Conservation (phyloP, 1,139 yeast species). For the Blastobotrys ciferrii region DNA sequence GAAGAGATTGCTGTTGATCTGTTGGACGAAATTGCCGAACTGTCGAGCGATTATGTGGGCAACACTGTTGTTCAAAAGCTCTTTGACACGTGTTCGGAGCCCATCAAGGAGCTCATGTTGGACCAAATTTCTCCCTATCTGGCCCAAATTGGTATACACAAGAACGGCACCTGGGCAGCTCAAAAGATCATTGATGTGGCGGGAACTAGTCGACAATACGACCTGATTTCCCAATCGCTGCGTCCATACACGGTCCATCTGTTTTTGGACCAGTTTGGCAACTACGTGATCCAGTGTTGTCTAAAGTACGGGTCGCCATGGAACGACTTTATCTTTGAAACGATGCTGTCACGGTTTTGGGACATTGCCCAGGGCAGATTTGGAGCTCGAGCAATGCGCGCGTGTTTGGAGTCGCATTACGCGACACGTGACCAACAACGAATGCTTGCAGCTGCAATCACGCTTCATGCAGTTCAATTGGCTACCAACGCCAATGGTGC, state of each 20-base stretch:
- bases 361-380: constrained; percentile 85
- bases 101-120: constrained; percentile 77
- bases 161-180: constrained; percentile 99
- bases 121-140: constrained; percentile 74
- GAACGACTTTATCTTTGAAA: constrained; percentile 86
- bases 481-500: constrained; percentile 88
- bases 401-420: constrained; percentile 78
- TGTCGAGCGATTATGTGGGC: constrained; percentile 90
- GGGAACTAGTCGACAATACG: constrained; percentile 64
- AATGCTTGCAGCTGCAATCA: constrained; percentile 76
- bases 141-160: constrained; percentile 92
- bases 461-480: constrained; percentile 73
- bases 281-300: constrained; percentile 93
- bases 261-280: constrained; percentile 94
- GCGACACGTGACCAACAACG: constrained; percentile 66
- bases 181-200: constrained; percentile 88
- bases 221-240: constrained; percentile 65
- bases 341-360: constrained; percentile 74
- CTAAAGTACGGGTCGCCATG: constrained; percentile 84
- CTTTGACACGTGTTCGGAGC: constrained; percentile 68
- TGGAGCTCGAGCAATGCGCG: constrained; percentile 93
- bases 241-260: constrained; percentile 81
- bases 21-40: constrained; percentile 86
- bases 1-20: constrained; percentile 83
- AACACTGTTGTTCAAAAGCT: constrained; percentile 93